Evolutionary conservation across 345 rosid species (phyloP).

Genomic region (Firmiana major): DNA sequence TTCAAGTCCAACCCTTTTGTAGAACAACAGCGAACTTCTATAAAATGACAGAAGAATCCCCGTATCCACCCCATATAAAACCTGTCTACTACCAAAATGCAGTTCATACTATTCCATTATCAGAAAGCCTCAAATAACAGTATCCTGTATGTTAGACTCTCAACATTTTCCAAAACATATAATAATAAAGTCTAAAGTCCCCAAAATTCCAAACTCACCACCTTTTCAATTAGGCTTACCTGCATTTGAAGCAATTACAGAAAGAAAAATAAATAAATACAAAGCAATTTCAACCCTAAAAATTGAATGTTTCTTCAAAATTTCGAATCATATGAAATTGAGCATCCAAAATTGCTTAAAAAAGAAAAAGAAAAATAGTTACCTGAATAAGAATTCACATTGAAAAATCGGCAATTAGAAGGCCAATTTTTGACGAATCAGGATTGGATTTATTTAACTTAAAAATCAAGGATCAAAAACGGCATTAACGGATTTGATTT

Average conservation of each 20-base stretch:
- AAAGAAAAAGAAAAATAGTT: neutral
- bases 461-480: neutral
- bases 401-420: neutral
- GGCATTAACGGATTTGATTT: neutral
- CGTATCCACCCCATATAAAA: constrained; percentile 47
- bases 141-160: neutral
- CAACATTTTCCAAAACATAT: neutral
- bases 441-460: neutral
- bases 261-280: neutral
- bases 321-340: neutral
- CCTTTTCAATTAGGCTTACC: neutral
- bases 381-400: constrained; percentile 15
- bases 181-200: neutral
- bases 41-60: constrained; percentile 28
- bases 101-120: constrained; percentile 16
- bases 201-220: neutral
- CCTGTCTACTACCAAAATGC: constrained; percentile 7
- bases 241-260: neutral
- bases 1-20: constrained; percentile 12
- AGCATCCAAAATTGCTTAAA: neutral
- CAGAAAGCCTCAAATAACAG: neutral
- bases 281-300: neutral
- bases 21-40: constrained; percentile 23
- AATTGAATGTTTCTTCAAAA: neutral
- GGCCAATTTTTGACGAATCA: neutral